phyloP scores from a whole-genome alignment of 306 rosid species.

The Rosa rugosa region DNA sequence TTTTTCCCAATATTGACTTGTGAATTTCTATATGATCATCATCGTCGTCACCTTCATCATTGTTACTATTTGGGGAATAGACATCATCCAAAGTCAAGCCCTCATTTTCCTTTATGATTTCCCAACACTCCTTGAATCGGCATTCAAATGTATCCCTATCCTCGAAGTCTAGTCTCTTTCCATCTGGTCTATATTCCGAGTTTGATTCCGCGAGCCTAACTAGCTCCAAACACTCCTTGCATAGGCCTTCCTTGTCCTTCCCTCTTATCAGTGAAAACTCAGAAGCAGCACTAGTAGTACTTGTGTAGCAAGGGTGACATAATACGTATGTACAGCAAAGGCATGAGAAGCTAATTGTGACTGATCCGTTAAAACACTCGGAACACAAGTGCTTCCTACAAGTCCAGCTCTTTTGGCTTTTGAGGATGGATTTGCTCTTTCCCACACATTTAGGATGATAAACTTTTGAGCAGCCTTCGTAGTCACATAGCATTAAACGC shows the following conservation, averaged over 20 bases:
- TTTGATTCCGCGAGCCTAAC: slow-evolving; percentile 47
- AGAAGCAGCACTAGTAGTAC: not conserved
- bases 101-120: slow-evolving; percentile 51
- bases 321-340: slow-evolving; percentile 54
- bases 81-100: slow-evolving; percentile 38
- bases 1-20: not conserved
- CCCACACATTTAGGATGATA: slow-evolving; percentile 56
- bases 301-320: slow-evolving; percentile 39
- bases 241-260: slow-evolving; percentile 39
- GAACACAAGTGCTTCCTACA: slow-evolving; percentile 66
- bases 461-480: slow-evolving; percentile 48
- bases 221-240: slow-evolving; percentile 49
- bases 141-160: slow-evolving; percentile 58
- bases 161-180: slow-evolving; percentile 44
- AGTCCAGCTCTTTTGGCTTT: slow-evolving; percentile 32
- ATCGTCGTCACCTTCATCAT: not conserved
- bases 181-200: slow-evolving; percentile 41
- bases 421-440: slow-evolving; percentile 18
- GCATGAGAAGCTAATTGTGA: slow-evolving; percentile 40
- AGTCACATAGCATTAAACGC: slow-evolving; percentile 31
- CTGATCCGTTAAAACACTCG: slow-evolving; percentile 29
- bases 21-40: not conserved
- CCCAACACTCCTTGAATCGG: slow-evolving; percentile 83
- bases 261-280: slow-evolving; percentile 33
- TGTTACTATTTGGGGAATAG: not conserved